Percentiles rank a stretch among this genome's conserved stretches.
Evolutionary conservation across 2,329 filamentous ascomycete genomes (phyloP).

Genomic region (Colletotrichum aenigma): DNA sequence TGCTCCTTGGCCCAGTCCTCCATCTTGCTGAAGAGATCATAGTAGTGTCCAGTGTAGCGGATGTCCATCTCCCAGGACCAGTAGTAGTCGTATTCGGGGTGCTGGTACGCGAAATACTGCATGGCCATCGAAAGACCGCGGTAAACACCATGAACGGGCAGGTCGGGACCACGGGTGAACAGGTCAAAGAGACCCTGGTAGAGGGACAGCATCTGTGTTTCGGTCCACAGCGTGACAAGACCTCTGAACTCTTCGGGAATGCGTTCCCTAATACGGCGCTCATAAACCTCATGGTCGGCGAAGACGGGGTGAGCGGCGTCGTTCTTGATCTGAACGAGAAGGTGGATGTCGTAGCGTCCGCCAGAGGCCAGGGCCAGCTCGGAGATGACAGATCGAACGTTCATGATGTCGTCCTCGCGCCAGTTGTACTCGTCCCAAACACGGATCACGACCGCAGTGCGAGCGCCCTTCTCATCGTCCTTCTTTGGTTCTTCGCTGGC

Average conservation of each 20-base stretch:
- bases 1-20: slow-evolving; percentile 73
- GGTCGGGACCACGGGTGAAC: slow-evolving; percentile 65
- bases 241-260: slow-evolving; percentile 86
- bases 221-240: slow-evolving; percentile 91
- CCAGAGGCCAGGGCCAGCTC: slow-evolving; percentile 83
- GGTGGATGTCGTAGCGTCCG: slow-evolving; percentile 84
- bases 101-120: slow-evolving; percentile 87
- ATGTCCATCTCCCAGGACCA: slow-evolving; percentile 98
- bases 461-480: slow-evolving; percentile 42
- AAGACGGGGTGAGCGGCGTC: slow-evolving; percentile 78
- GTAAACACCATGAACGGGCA: slow-evolving; percentile 91
- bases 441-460: slow-evolving; percentile 81
- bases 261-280: slow-evolving; percentile 67
- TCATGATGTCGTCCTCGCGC: slow-evolving; percentile 79
- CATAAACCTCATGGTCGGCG: slow-evolving; percentile 74
- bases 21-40: slow-evolving; percentile 73
- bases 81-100: slow-evolving; percentile 88
- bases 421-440: slow-evolving; percentile 84
- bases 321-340: slow-evolving; percentile 83
- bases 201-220: slow-evolving; percentile 87
- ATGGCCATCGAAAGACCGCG: slow-evolving; percentile 92
- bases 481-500: slow-evolving; percentile 23
- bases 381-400: slow-evolving; percentile 81
- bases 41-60: slow-evolving; percentile 88
- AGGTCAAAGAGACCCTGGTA: slow-evolving; percentile 88